Evolutionary conservation across 371 early-diverging fungal genomes (phyloP), one percentile per base, ranked within the genome.

Genomic region (Rhizopus stolonifer): DNA sequence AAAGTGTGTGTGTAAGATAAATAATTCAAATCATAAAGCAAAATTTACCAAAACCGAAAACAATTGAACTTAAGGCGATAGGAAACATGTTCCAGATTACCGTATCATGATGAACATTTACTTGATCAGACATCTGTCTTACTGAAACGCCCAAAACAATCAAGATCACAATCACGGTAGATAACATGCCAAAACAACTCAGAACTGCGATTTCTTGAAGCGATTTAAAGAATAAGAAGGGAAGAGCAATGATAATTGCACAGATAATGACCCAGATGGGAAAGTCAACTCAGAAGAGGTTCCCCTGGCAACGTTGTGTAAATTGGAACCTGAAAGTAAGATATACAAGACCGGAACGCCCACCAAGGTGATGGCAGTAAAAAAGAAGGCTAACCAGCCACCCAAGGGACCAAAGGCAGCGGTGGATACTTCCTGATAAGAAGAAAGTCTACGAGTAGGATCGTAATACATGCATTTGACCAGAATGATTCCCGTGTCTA

Each of bases 281-380:
- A 64, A 60, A 14, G 69, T 64, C 6, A 68, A 40, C 52, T 68
- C 69, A n/a, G 53, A 64, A n/a, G 40, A 17, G 9, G 69, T 68
- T 3, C 69, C 69, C 19, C 33, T 52, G 14, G 52, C 49, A 15
- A 88, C 74, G 14, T 70, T 56, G 31, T 78, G 61, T 51, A 86
- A 61, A 64, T 86, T 87, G 48, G 66, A 62, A 26, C 83, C 89
- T 6, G 88, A 80, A 34, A 93, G 63, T 49, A 91, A 79, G n/a
- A 93, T 69, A 61, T 88, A 93, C 3, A 91, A 67, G 42, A 86
- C 79, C 0, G 86, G 78, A 3, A 84, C 84, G 60, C 90, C 90
- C 9, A 86, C 57, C 0, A 84, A 66, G 19, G 83, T 82, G 4
- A 81, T 57, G 56, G 84, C 80, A 44, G 87, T 82, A 61, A 89